Percentiles rank a stretch among this genome's conserved stretches.
These are phyloP conservation scores for Chrysoporthe deuterocubensis DNA, from an alignment of 2,329 filamentous ascomycete genomes.

Conservation along the genomic window DNA sequence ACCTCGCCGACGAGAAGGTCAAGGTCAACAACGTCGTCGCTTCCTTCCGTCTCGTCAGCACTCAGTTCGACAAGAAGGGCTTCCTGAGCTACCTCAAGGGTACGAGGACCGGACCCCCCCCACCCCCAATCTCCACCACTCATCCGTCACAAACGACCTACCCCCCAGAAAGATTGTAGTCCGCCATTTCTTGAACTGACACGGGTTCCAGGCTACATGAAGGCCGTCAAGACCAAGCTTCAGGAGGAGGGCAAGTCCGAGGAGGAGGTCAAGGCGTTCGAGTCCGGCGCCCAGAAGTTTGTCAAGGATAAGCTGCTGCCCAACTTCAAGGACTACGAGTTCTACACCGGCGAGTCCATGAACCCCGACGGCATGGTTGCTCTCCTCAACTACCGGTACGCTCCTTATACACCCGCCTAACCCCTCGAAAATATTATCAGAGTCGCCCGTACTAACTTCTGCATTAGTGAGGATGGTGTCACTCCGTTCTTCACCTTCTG, in stretches of 20 bases:
- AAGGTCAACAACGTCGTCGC: slow-evolving; percentile 92
- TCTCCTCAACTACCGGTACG: slow-evolving; percentile 86
- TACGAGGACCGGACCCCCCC: slow-evolving; percentile 45
- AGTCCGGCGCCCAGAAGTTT: slow-evolving; percentile 72
- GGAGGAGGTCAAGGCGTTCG: slow-evolving; percentile 76
- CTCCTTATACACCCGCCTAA: neutral
- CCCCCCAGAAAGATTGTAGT: neutral
- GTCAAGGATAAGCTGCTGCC: slow-evolving; percentile 80
- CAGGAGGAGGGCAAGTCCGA: slow-evolving; percentile 60
- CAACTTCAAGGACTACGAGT: slow-evolving; percentile 97
- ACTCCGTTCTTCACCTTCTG: slow-evolving; percentile 90
- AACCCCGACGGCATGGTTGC: slow-evolving; percentile 92
- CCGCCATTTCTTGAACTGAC: slow-evolving; percentile 17
- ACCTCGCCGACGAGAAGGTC: slow-evolving; percentile 68
- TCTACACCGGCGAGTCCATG: slow-evolving; percentile 91
- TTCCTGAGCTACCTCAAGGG: slow-evolving; percentile 87
- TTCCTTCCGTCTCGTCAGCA: slow-evolving; percentile 86
- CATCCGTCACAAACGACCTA: neutral
- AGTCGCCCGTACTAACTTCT: slow-evolving; percentile 4
- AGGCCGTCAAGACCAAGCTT: slow-evolving; percentile 76
- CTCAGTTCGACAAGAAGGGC: slow-evolving; percentile 82
- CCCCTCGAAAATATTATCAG: neutral
- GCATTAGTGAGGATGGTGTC: slow-evolving; percentile 72
- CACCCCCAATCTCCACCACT: neutral
- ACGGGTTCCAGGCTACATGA: slow-evolving; percentile 74